Evolutionary conservation across 177 flowering plant species (phyloP).

Genomic region (Vitis hybrid): DNA sequence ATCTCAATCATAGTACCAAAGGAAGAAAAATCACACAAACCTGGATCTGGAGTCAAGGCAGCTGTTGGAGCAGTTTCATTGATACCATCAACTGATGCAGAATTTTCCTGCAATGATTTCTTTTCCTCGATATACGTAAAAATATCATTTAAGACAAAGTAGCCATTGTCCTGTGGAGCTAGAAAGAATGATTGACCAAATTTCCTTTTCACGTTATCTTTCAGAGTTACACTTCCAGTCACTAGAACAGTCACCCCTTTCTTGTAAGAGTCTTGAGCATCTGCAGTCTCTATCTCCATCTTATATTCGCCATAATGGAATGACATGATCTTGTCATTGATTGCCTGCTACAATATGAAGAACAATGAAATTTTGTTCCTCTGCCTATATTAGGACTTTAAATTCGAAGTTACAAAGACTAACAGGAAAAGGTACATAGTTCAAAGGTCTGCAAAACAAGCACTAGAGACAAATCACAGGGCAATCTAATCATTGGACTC

Average conservation of each 20-base stretch:
- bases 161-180: constrained; percentile 60
- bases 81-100: constrained; percentile 10
- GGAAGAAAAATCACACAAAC: constrained; percentile 9
- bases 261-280: constrained; percentile 50
- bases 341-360: constrained; percentile 34
- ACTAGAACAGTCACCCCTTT: constrained; percentile 54
- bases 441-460: too few species aligned
- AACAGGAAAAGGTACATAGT: too few species aligned
- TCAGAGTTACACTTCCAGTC: constrained; percentile 51
- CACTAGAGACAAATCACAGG: too few species aligned
- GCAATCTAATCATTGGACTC: too few species aligned
- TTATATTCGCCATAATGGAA: constrained; percentile 36
- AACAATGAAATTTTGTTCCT: constrained; percentile 1
- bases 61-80: constrained; percentile 16
- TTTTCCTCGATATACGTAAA: constrained; percentile 46
- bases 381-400: neutral
- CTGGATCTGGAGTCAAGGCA: constrained; percentile 19
- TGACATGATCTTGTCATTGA: constrained; percentile 43
- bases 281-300: constrained; percentile 52
- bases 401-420: too few species aligned
- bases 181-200: constrained; percentile 53
- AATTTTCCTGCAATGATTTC: constrained; percentile 8
- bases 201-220: constrained; percentile 40
- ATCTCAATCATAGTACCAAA: neutral
- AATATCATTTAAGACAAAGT: constrained; percentile 52